These are phyloP conservation scores for Zoysia matrella DNA, from an alignment of 202 grass and related monocot species.

Conservation along the genomic window DNA sequence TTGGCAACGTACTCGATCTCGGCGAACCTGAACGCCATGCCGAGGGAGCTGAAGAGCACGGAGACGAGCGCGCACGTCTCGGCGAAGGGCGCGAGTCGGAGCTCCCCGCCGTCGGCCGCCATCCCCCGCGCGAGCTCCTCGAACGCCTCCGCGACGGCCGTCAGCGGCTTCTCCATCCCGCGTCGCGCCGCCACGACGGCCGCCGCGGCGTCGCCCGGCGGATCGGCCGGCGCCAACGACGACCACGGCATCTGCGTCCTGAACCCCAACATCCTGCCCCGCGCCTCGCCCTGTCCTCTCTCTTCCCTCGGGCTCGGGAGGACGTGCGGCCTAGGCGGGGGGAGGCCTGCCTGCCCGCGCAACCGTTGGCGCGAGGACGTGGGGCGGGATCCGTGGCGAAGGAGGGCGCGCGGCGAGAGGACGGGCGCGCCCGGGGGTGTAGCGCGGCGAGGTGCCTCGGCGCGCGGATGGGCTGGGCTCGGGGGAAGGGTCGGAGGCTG, in stretches of 20 bases:
- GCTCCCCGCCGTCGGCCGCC: conserved; percentile 47
- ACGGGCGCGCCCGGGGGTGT: conserved; percentile 37
- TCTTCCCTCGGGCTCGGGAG: not conserved
- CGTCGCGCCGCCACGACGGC: conserved; percentile 53
- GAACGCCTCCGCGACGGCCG: conserved; percentile 74
- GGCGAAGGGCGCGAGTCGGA: conserved; percentile 70
- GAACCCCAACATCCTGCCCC: conserved; percentile 50
- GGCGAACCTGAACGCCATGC: conserved; percentile 93
- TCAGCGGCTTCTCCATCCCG: conserved; percentile 62
- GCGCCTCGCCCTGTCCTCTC: no score
- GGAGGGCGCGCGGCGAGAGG: conserved; percentile 35
- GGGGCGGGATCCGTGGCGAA: not conserved
- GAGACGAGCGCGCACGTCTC: conserved; percentile 88
- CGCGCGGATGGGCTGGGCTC: not conserved
- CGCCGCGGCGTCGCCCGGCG: conserved; percentile 39
- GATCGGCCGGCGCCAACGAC: conserved; percentile 17
- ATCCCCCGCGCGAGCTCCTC: conserved; percentile 46
- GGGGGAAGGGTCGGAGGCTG: not conserved
- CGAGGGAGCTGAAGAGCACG: conserved; percentile 85
- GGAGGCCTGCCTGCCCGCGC: not conserved
- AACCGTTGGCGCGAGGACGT: conserved; percentile 26
- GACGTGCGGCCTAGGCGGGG: not conserved
- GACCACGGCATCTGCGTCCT: conserved; percentile 54
- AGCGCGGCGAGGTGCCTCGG: conserved; percentile 45
- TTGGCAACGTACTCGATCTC: conserved; percentile 96